These are phyloP conservation scores for Lithospermum erythrorhizon DNA, from an alignment of 257 asterid species.

Conservation along the genomic window DNA sequence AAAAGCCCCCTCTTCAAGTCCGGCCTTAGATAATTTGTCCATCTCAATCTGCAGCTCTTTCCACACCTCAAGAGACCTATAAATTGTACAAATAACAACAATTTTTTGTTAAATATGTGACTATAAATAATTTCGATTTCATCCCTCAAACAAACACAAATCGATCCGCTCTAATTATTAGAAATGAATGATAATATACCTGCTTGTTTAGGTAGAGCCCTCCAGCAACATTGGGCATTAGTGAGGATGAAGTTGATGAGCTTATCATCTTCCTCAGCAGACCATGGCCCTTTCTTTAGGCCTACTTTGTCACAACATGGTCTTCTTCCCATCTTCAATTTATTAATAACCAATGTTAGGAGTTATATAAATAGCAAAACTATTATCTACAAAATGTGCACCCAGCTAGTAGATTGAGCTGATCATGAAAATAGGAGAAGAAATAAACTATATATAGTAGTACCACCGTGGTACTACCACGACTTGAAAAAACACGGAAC, in stretches of 20 bases:
- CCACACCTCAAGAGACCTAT: conserved; percentile 87
- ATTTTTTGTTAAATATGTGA: not conserved
- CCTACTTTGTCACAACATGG: conserved; percentile 99
- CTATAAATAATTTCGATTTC: not conserved
- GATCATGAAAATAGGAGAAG: no score
- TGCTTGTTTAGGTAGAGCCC: conserved; percentile 93
- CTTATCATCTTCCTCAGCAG: conserved; percentile 81
- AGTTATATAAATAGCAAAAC: no score
- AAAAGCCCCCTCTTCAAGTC: conserved; percentile 86
- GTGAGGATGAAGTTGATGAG: conserved; percentile 65
- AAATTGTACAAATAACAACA: not conserved
- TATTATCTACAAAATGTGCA: no score
- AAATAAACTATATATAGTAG: no score
- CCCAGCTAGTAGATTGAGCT: no score
- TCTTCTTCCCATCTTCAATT: conserved; percentile 59
- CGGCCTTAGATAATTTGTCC: conserved; percentile 90
- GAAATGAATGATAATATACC: conserved; percentile 25
- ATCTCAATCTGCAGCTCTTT: conserved; percentile 86
- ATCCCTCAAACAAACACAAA: not conserved
- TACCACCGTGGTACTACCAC: no score
- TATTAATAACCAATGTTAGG: not conserved
- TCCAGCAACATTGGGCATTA: conserved; percentile 97
- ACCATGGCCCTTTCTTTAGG: conserved; percentile 95
- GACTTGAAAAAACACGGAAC: no score
- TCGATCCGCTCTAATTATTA: not conserved